phyloP scores from a whole-genome alignment of 257 asterid species.

The Perilla frutescens region DNA sequence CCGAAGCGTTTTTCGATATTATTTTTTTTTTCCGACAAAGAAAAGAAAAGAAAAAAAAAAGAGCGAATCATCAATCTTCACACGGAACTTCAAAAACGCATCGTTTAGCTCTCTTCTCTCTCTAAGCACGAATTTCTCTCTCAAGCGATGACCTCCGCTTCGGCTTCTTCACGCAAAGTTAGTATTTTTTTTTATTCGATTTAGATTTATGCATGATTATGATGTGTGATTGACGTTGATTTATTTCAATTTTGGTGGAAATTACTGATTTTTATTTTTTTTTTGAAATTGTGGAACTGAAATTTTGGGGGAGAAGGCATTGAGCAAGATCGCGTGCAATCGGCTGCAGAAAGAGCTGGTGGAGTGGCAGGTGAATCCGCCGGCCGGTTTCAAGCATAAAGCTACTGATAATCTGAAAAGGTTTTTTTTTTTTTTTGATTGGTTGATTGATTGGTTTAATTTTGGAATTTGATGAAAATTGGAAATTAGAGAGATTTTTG shows the following conservation, averaged over 20 bases:
- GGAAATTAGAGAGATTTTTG: background rate
- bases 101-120: background rate
- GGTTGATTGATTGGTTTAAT: background rate
- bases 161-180: slow-evolving; percentile 28
- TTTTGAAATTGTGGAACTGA: slow-evolving; percentile 28
- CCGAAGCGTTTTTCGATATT: background rate
- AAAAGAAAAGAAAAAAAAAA: background rate
- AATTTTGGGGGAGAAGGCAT: slow-evolving; percentile 52
- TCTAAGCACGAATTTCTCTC: background rate
- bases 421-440: slow-evolving; percentile 33
- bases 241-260: too few species aligned
- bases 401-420: slow-evolving; percentile 94
- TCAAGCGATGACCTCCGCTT: slow-evolving; percentile 21
- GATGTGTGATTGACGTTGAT: background rate
- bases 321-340: slow-evolving; percentile 98
- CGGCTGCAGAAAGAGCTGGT: slow-evolving; percentile 95
- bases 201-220: background rate
- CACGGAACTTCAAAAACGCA: slow-evolving; percentile 16
- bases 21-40: background rate
- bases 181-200: background rate
- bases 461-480: background rate
- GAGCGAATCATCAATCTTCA: background rate
- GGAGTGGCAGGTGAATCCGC: slow-evolving; percentile 99
- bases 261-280: background rate
- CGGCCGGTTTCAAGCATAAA: slow-evolving; percentile 87